Conservation (phyloP, 108 stramenopile species). For the Skeletonema tropicum region DNA sequence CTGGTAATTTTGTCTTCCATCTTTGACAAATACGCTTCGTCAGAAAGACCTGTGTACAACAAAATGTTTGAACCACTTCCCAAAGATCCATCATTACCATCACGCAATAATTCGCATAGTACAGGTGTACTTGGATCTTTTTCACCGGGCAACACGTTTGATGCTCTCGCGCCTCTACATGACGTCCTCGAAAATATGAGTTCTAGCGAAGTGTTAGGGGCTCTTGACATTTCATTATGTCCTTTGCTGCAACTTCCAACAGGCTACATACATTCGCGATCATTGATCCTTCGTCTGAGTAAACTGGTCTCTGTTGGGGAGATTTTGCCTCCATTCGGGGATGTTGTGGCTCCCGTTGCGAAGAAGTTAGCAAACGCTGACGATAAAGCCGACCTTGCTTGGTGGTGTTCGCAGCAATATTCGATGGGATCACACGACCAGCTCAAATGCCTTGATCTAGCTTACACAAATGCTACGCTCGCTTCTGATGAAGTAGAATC, state of each 20-base stretch:
- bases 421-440: constrained; percentile 52
- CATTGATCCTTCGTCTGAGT: constrained; percentile 59
- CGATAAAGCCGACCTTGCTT: constrained; percentile 72
- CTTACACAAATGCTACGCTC: constrained; percentile 65
- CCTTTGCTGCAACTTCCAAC: constrained; percentile 66
- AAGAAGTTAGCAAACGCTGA: constrained; percentile 53
- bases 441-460: constrained; percentile 74
- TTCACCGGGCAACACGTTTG: constrained; percentile 48
- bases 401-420: constrained; percentile 78
- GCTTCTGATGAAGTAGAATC: constrained; percentile 73
- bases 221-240: constrained; percentile 71
- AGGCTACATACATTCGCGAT: constrained; percentile 78
- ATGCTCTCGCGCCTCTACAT: constrained; percentile 71
- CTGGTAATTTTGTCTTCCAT: constrained; percentile 72
- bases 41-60: constrained; percentile 59
- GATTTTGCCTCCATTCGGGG: constrained; percentile 63
- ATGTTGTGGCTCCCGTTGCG: constrained; percentile 61
- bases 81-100: constrained; percentile 25
- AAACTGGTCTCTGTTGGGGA: constrained; percentile 41
- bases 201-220: constrained; percentile 48
- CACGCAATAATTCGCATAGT: constrained; percentile 3
- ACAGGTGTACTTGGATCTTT: constrained; percentile 40
- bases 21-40: constrained; percentile 52
- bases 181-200: constrained; percentile 31
- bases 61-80: constrained; percentile 72